phyloP scores from a whole-genome alignment of 495 filamentous ascomycete species.

The Tuber brumale region DNA sequence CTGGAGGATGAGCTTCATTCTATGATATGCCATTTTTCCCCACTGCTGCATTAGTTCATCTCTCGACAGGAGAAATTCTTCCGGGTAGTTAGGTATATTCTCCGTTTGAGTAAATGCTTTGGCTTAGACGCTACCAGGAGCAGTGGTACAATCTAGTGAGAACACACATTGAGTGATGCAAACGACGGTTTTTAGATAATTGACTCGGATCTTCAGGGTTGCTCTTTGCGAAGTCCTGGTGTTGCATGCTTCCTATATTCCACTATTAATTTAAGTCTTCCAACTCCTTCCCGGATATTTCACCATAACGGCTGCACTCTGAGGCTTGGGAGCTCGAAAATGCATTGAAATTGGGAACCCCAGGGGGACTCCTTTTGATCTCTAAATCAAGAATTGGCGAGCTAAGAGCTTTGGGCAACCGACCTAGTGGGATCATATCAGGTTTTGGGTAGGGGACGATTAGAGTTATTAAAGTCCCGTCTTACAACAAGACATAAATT shows the following conservation, averaged over 20 bases:
- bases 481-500: not conserved
- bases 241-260: not conserved
- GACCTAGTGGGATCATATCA: not conserved
- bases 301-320: not conserved
- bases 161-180: not conserved
- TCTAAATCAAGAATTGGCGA: not conserved
- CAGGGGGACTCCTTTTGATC: not conserved
- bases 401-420: not conserved
- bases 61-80: not conserved
- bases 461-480: not conserved
- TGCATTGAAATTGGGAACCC: not conserved
- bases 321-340: not conserved
- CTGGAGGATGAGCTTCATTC: not conserved
- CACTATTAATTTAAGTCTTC: not conserved
- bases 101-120: not conserved
- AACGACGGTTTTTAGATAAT: not conserved
- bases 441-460: not conserved
- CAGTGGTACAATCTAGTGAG: not conserved
- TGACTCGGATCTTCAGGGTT: not conserved
- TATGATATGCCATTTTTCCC: not conserved
- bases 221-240: not conserved
- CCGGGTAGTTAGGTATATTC: not conserved
- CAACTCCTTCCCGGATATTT: not conserved
- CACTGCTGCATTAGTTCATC: not conserved
- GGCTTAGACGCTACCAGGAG: not conserved